Evolutionary conservation across 108 stramenopile species (phyloP), one percentile per base, ranked within the genome.

Genomic region (Parietichytrium sp.): DNA sequence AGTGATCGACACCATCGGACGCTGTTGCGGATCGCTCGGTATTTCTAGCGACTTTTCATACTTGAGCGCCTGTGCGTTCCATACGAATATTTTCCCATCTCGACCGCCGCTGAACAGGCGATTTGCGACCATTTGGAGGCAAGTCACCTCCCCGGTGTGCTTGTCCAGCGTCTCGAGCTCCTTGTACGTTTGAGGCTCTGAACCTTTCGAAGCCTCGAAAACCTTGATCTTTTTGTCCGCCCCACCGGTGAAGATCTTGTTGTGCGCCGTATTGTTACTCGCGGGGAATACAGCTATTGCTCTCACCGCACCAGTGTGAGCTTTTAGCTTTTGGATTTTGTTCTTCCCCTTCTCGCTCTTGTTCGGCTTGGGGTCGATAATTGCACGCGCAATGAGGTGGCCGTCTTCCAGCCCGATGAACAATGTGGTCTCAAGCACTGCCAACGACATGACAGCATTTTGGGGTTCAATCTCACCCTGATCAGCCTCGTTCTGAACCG

Each of bases 331-430:
- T 0, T 23, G 30, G n/a, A n/a, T n/a, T n/a, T n/a, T n/a, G n/a
- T n/a, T n/a, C n/a, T n/a, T n/a, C n/a, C n/a, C n/a, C 20, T 72
- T 72, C 1, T 72, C 55, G 4, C 4, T 30, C 7, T 23, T 30
- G 12, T 6, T 72, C 0, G 33, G 7, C 12, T 31, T 16, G 4
- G 55, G 42, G 4, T 72, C 55, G 36, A 72, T 72, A 38, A 72
- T 72, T 38, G 42, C 42, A 38, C 55, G 55, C 20, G 42, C 42
- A 0, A 72, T 72, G 55, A 72, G 55, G 1, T 15, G 15, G 38
- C 55, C 55, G 55, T 72, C 55, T 31, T 72, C 55, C 36, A 72
- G 55, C 36, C 55, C 55, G 1, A 72, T 72, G 18, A 72, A 72
- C 4, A 72, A 38, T 4, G 42, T 38, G 20, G 33, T 72, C 4